Evolutionary conservation across 1,139 yeast species (phyloP).

Genomic region (Kodamaea fungicola): DNA sequence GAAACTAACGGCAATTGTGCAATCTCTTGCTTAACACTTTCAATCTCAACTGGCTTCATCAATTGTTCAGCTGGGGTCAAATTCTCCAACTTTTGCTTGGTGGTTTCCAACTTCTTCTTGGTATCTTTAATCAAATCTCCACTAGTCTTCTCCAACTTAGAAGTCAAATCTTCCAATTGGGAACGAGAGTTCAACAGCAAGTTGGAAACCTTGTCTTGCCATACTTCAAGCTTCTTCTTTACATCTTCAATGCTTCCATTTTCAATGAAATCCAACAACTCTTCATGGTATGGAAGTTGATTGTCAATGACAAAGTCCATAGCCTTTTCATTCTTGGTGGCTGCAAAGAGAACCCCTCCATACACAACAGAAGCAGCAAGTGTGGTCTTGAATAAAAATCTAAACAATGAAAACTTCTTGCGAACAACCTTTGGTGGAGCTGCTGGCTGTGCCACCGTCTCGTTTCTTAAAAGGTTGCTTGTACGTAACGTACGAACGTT

Average conservation of each 20-base stretch:
- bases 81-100: conserved; percentile 27
- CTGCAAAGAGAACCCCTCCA: conserved; percentile 40
- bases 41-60: conserved; percentile 42
- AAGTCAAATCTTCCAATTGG: conserved; percentile 32
- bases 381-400: conserved; percentile 31
- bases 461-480: conserved; percentile 2
- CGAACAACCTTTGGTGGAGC: conserved; percentile 3
- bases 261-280: conserved; percentile 39
- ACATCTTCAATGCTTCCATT: conserved; percentile 36
- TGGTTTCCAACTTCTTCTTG: conserved; percentile 26
- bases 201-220: conserved; percentile 19
- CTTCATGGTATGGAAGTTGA: conserved; percentile 45
- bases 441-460: conserved; percentile 1
- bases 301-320: conserved; percentile 46
- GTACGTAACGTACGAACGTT: conserved; percentile 3
- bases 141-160: conserved; percentile 31
- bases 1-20: conserved; percentile 36
- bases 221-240: conserved; percentile 16
- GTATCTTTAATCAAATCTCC: conserved; percentile 39
- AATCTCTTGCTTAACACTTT: conserved; percentile 29
- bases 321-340: conserved; percentile 45
- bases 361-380: conserved; percentile 29
- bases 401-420: conserved; percentile 32
- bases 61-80: conserved; percentile 45
- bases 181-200: conserved; percentile 32